A percentile compares a stretch with the other conserved stretches of the same genome.
Evolutionary conservation across 176 grass and related monocot genomes (phyloP).

Genomic region (Phyllostachys edulis): DNA sequence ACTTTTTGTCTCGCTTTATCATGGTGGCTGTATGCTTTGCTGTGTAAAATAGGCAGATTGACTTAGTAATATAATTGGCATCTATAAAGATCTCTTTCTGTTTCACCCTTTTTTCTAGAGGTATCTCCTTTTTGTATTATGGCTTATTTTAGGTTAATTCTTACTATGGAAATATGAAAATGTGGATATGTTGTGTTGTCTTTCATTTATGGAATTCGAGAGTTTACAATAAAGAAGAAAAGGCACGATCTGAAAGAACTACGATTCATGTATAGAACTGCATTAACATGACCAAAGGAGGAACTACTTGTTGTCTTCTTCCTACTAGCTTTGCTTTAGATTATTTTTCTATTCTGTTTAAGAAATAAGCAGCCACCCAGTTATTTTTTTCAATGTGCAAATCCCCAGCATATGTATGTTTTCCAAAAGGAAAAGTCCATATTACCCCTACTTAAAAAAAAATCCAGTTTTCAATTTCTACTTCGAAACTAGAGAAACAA

Average conservation of each 20-base stretch:
- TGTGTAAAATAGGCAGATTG: background rate
- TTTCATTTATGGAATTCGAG: background rate
- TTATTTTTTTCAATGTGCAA: background rate
- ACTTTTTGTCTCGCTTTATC: background rate
- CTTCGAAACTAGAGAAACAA: background rate
- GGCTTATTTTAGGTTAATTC: background rate
- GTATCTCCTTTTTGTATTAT: background rate
- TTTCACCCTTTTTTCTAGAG: conserved; percentile 10
- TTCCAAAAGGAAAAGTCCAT: background rate
- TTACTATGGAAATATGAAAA: background rate
- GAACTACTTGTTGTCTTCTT: background rate
- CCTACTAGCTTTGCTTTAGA: background rate
- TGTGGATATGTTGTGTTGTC: background rate
- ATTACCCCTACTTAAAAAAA: background rate
- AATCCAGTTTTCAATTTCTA: background rate
- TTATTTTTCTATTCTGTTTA: background rate
- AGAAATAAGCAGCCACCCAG: background rate
- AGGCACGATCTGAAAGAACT: background rate
- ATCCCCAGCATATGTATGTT: background rate
- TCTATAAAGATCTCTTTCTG: background rate
- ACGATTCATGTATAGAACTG: background rate
- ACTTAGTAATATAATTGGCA: background rate
- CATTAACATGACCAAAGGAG: background rate
- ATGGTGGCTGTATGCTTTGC: background rate
- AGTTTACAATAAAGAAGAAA: background rate